Evolutionary conservation across 2,329 filamentous ascomycete species (phyloP).

Genomic region (Purpureocillium takamizusanense): DNA sequence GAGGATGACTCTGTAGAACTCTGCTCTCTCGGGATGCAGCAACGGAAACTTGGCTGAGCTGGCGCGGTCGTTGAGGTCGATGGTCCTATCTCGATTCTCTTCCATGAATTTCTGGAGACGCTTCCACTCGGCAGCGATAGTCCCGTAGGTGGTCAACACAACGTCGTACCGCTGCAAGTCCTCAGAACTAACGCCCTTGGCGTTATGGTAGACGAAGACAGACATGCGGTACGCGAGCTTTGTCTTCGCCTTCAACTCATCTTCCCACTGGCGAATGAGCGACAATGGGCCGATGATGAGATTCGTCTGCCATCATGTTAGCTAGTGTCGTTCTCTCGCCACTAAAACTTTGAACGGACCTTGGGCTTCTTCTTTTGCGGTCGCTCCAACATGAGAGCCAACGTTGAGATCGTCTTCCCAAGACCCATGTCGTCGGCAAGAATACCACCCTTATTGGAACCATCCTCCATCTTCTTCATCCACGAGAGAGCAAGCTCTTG

Average conservation of each 20-base stretch:
- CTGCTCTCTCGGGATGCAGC: slow-evolving; percentile 47
- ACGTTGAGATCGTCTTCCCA: slow-evolving; percentile 79
- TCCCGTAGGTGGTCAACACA: slow-evolving; percentile 80
- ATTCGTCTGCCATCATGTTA: slow-evolving; percentile 53
- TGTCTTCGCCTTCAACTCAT: slow-evolving; percentile 66
- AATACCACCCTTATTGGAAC: slow-evolving; percentile 77
- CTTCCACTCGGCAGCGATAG: slow-evolving; percentile 55
- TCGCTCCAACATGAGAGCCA: slow-evolving; percentile 65
- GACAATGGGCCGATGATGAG: slow-evolving; percentile 75
- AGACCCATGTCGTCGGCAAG: slow-evolving; percentile 91
- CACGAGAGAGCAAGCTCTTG: slow-evolving; percentile 77
- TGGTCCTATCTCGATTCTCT: slow-evolving; percentile 31
- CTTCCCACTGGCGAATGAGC: slow-evolving; percentile 75
- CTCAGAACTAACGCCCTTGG: slow-evolving; percentile 47
- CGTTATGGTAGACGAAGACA: slow-evolving; percentile 63
- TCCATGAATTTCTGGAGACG: slow-evolving; percentile 45
- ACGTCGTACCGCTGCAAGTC: slow-evolving; percentile 64
- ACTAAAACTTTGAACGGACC: slow-evolving; percentile 19
- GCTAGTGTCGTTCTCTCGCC: no score
- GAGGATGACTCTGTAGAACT: slow-evolving; percentile 73
- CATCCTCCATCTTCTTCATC: slow-evolving; percentile 73
- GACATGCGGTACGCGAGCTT: slow-evolving; percentile 48
- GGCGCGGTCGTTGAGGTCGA: slow-evolving; percentile 26
- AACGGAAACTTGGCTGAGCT: slow-evolving; percentile 39
- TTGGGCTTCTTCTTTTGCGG: slow-evolving; percentile 40